Evolutionary conservation across 2,329 filamentous ascomycete genomes (phyloP).

Genomic region (Venturiaceae sp.): DNA sequence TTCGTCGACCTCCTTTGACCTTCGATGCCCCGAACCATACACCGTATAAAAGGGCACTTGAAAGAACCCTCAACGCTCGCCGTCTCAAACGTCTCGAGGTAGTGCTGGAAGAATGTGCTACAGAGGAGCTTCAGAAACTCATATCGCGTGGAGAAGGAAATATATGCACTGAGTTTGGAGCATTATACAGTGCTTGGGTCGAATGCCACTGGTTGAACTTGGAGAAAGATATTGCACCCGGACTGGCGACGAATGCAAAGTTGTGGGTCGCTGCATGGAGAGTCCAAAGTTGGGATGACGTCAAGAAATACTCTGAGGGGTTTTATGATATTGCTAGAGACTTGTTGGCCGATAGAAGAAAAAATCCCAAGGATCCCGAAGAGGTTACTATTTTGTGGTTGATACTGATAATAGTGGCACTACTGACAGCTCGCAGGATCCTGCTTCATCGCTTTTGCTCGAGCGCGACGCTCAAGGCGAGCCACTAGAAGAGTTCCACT

Average conservation of each 20-base stretch:
- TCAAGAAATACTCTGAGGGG: conserved; percentile 9
- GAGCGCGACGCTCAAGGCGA: conserved; percentile 9
- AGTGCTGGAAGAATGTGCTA: conserved; percentile 9
- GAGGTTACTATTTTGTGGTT: background rate
- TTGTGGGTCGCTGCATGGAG: conserved; percentile 12
- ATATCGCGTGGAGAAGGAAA: conserved; percentile 7
- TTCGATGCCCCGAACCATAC: conserved; percentile 10
- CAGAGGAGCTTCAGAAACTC: conserved; percentile 5
- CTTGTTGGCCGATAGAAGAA: conserved; percentile 8
- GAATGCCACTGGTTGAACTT: conserved; percentile 11
- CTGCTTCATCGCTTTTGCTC: conserved; percentile 8
- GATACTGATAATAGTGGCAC: too few relatives aligned
- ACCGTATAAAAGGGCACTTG: conserved; percentile 9
- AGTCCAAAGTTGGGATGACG: conserved; percentile 9
- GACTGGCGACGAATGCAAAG: conserved; percentile 9
- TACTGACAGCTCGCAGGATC: conserved; percentile 3
- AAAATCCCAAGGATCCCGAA: conserved; percentile 7
- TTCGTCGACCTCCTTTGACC: conserved; percentile 10
- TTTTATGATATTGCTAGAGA: conserved; percentile 12
- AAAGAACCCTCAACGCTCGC: conserved; percentile 9
- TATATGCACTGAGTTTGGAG: conserved; percentile 10
- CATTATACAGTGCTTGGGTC: conserved; percentile 10
- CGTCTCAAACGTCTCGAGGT: conserved; percentile 8
- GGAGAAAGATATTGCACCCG: conserved; percentile 7
- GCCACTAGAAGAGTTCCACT: conserved; percentile 5